A percentile compares a stretch with the other conserved stretches of the same genome.
Evolutionary conservation across 2,329 filamentous ascomycete genomes (phyloP).

Genomic region (Colletotrichum cuscutae): DNA sequence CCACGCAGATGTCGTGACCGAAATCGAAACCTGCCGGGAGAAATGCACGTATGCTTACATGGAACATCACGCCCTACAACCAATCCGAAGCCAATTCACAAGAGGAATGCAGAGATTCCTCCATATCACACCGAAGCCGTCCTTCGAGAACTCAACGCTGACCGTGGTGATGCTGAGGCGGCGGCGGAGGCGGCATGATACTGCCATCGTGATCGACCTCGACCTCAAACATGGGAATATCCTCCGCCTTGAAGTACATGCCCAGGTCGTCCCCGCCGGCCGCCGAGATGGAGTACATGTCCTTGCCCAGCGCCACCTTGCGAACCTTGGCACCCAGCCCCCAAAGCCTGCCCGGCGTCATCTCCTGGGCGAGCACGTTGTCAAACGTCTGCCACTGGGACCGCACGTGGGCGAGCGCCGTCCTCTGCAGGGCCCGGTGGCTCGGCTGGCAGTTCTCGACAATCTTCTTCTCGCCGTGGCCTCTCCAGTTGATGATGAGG

Average conservation of each 20-base stretch:
- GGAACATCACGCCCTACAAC: background rate
- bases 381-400: conserved; percentile 30
- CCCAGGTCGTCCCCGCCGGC: conserved; percentile 18
- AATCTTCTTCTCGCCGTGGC: conserved; percentile 43
- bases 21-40: background rate
- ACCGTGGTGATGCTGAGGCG: conserved; percentile 11
- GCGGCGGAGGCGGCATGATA: conserved; percentile 16
- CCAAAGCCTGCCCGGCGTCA: conserved; percentile 29
- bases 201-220: conserved; percentile 28
- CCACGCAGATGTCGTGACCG: background rate
- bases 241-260: conserved; percentile 32
- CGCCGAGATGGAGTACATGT: conserved; percentile 31
- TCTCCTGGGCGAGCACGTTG: conserved; percentile 27
- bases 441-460: conserved; percentile 39
- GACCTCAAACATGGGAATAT: conserved; percentile 30
- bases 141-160: background rate
- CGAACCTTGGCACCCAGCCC: conserved; percentile 26
- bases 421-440: conserved; percentile 34
- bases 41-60: background rate
- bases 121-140: background rate
- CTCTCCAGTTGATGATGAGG: conserved; percentile 42
- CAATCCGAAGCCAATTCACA: background rate
- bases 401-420: conserved; percentile 25
- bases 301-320: conserved; percentile 27
- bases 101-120: background rate